phyloP scores from a whole-genome alignment of 75 land plant genomes.

The Pinus taeda region DNA sequence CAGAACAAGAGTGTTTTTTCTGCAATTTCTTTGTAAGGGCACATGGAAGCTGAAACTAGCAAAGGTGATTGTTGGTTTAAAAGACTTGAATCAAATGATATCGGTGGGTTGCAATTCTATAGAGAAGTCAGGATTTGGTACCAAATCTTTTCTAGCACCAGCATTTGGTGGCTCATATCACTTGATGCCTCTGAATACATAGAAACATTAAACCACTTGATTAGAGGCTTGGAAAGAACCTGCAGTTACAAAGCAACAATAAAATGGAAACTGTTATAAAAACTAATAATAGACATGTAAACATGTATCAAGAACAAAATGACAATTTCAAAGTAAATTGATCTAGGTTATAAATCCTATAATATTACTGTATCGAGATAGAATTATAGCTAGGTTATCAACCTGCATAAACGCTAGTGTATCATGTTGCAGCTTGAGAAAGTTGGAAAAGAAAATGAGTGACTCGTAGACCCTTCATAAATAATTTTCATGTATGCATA shows the following conservation, averaged over 20 bases:
- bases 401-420: constrained; percentile 4
- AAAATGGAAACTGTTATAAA: not conserved
- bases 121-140: not conserved
- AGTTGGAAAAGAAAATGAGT: constrained; percentile 4
- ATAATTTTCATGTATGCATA: not conserved
- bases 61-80: not conserved
- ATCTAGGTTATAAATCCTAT: not conserved
- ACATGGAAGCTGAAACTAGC: not conserved
- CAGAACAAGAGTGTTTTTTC: constrained; percentile 6
- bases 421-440: constrained; percentile 8
- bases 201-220: constrained; percentile 2
- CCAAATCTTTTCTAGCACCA: constrained; percentile 4
- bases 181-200: not conserved
- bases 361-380: not conserved
- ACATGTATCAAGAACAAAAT: not conserved
- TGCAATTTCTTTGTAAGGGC: not conserved
- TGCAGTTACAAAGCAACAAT: not conserved
- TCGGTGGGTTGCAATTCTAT: constrained; percentile 5
- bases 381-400: not conserved
- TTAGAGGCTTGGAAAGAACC: not conserved
- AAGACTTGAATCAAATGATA: constrained; percentile 3
- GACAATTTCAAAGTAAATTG: not conserved
- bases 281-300: not conserved
- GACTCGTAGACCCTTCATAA: constrained; percentile 3
- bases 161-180: not conserved